A percentile compares a stretch with the other conserved stretches of the same genome.
Conservation (phyloP, 225 moss, liverwort and hornwort genomes). For the Marchantia polymorpha region DNA sequence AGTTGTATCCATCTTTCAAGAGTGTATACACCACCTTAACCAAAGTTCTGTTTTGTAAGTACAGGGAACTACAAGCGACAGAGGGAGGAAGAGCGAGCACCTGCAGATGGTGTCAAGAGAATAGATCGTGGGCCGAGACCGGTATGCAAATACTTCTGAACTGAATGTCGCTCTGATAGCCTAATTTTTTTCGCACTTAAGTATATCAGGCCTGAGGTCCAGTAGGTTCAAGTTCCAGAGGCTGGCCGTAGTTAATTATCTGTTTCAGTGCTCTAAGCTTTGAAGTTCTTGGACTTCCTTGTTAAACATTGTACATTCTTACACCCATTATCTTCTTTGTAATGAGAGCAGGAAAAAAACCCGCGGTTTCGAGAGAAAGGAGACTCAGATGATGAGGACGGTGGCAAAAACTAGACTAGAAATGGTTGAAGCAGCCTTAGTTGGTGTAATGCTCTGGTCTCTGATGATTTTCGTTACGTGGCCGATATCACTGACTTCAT, state of each 20-base stretch:
- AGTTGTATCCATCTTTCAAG: not conserved
- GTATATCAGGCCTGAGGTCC: not conserved
- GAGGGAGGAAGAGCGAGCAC: conserved; percentile 84
- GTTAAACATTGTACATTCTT: not conserved
- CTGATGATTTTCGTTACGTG: not conserved
- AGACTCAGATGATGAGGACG: conserved; percentile 98
- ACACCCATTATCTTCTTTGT: not conserved
- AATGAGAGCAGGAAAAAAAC: conserved; percentile 67
- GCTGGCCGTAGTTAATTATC: not conserved
- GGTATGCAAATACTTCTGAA: conserved; percentile 4
- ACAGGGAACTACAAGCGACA: conserved; percentile 66
- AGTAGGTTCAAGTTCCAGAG: not conserved
- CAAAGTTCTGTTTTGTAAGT: conserved; percentile 25
- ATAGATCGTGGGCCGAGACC: conserved; percentile 35
- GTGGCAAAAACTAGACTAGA: conserved; percentile 61
- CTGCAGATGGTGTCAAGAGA: conserved; percentile 97
- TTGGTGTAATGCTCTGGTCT: not conserved
- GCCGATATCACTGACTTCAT: not conserved
- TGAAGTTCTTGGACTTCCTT: not conserved
- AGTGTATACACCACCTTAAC: not conserved
- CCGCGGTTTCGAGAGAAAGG: conserved; percentile 98
- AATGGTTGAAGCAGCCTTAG: not conserved
- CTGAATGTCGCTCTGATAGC: not conserved
- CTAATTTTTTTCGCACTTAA: not conserved
- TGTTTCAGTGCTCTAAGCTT: not conserved